Conservation (phyloP, 345 rosid genomes). For the Dimocarpus longan region DNA sequence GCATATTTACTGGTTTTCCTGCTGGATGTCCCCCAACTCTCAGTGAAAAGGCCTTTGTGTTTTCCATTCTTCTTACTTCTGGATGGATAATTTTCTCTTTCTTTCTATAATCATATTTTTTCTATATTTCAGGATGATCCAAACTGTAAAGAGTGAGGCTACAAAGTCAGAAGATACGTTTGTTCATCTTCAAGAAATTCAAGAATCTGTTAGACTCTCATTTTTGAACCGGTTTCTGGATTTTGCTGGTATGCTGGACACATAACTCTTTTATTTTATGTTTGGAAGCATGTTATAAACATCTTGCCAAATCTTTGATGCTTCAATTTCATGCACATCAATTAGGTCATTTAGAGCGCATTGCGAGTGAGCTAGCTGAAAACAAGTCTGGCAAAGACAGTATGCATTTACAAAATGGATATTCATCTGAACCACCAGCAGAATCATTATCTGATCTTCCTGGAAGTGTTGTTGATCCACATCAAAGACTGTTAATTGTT, state of each 20-base stretch:
- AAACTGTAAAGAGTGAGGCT: slow-evolving; percentile 75
- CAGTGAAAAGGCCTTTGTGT: not conserved
- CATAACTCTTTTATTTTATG: slow-evolving; percentile 1
- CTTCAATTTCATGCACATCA: slow-evolving; percentile 20
- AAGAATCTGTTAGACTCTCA: slow-evolving; percentile 87
- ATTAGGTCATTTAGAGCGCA: slow-evolving; percentile 63
- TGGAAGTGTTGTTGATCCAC: slow-evolving; percentile 76
- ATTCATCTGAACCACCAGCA: slow-evolving; percentile 49
- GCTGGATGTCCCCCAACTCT: not conserved
- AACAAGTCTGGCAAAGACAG: slow-evolving; percentile 55
- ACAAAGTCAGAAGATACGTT: slow-evolving; percentile 76
- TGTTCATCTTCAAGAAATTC: slow-evolving; percentile 80
- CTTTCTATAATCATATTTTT: slow-evolving; percentile 10
- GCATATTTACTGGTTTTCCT: not conserved
- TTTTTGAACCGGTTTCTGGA: slow-evolving; percentile 94
- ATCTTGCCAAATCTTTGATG: slow-evolving; percentile 13
- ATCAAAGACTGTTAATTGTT: slow-evolving; percentile 72
- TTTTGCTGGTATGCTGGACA: slow-evolving; percentile 74
- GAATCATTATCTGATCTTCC: slow-evolving; percentile 47
- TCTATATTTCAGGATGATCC: slow-evolving; percentile 65
- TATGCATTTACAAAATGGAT: slow-evolving; percentile 62
- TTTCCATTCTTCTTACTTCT: not conserved
- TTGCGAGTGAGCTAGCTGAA: slow-evolving; percentile 57
- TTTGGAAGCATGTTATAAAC: slow-evolving; percentile 13
- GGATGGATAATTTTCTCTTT: not conserved